Percentiles rank a stretch among this genome's conserved stretches.
phyloP scores from a whole-genome alignment of 257 asterid species.

The Galeopsis tetrahit region DNA sequence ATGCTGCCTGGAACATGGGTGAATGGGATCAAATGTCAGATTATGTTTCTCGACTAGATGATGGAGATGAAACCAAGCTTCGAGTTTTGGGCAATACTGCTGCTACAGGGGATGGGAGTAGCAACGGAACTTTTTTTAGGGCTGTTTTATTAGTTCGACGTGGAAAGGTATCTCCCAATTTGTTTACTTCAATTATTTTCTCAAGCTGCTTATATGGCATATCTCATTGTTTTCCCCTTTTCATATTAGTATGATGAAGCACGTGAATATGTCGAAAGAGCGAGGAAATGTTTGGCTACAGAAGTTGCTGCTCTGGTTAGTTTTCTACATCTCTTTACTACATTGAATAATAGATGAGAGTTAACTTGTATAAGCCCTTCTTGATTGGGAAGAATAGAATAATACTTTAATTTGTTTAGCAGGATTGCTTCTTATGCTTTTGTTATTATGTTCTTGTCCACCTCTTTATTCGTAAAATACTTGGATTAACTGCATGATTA shows the following conservation, averaged over 20 bases:
- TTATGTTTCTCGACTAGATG: slow-evolving; percentile 95
- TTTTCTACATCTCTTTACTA: slow-evolving; percentile 39
- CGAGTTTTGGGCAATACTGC: slow-evolving; percentile 95
- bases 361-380: slow-evolving; percentile 14
- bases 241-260: slow-evolving; percentile 88
- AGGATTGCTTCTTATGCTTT: neutral
- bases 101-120: slow-evolving; percentile 93
- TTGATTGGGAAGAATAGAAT: slow-evolving; percentile 3
- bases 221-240: slow-evolving; percentile 31
- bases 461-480: slow-evolving; percentile 7
- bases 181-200: slow-evolving; percentile 26
- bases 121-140: slow-evolving; percentile 90
- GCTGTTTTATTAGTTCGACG: slow-evolving; percentile 93
- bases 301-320: slow-evolving; percentile 99
- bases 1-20: slow-evolving; percentile 99
- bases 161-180: slow-evolving; percentile 66
- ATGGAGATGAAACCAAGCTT: slow-evolving; percentile 95
- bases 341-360: slow-evolving; percentile 12
- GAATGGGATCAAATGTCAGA: slow-evolving; percentile 99
- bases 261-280: slow-evolving; percentile 92
- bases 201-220: slow-evolving; percentile 16
- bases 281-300: slow-evolving; percentile 94
- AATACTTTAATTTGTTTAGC: slow-evolving; percentile 12
- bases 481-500: slow-evolving; percentile 19
- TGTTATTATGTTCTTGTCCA: neutral